Percentiles rank a stretch among this genome's conserved stretches.
phyloP scores from a whole-genome alignment of 345 rosid species.

The Hibiscus syriacus region DNA sequence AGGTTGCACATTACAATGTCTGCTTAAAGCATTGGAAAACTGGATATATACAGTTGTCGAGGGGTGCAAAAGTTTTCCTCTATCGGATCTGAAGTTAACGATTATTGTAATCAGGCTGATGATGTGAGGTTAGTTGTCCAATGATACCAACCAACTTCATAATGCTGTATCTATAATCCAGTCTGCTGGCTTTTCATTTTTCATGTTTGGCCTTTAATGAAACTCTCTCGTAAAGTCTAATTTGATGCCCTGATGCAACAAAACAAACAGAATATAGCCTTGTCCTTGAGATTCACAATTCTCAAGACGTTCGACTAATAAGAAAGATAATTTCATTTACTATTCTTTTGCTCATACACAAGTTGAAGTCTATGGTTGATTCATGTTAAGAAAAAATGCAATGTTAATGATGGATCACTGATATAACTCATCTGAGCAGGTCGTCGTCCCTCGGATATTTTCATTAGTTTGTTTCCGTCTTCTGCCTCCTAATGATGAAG shows the following conservation, averaged over 20 bases:
- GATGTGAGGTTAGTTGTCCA: neutral
- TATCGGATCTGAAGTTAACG: neutral
- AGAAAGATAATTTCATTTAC: neutral
- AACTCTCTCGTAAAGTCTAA: too few relatives aligned
- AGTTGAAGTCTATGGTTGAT: neutral
- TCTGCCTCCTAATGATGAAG: slow-evolving; percentile 30
- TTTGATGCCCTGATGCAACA: too few relatives aligned
- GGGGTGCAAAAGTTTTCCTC: neutral
- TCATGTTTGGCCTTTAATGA: too few relatives aligned
- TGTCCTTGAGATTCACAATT: neutral
- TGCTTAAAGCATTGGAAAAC: neutral
- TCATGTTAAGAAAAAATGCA: neutral
- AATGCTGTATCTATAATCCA: too few relatives aligned
- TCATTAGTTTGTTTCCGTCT: slow-evolving; percentile 76
- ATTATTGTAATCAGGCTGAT: neutral
- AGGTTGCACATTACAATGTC: neutral
- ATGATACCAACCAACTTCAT: neutral
- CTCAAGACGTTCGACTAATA: neutral
- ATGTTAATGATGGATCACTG: neutral
- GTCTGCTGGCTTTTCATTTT: too few relatives aligned
- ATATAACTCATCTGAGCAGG: slow-evolving; percentile 29
- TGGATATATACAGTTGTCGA: neutral
- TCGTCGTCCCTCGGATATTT: slow-evolving; percentile 67
- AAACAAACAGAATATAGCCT: neutral
- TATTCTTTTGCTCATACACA: neutral